Percentiles rank a stretch among this genome's conserved stretches.
phyloP scores from a whole-genome alignment of 73 alveolate genomes.

The Blepharisma japonicum region DNA sequence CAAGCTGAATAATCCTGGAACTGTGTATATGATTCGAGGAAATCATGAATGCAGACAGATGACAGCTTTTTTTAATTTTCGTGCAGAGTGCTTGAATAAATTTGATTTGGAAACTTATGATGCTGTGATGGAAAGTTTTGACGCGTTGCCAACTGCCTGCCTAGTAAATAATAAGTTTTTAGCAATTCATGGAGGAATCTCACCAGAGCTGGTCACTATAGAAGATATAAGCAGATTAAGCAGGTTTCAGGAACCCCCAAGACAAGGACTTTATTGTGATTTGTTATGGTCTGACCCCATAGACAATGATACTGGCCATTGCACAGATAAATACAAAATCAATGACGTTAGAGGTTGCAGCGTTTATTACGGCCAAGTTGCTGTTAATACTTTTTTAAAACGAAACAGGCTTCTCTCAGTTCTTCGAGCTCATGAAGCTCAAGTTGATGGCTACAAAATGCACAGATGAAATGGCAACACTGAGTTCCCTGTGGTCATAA shows the following conservation, averaged over 20 bases:
- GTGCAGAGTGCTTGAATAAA: conserved; percentile 91
- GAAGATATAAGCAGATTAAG: conserved; percentile 76
- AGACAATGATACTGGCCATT: conserved; percentile 76
- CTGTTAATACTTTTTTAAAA: conserved; percentile 81
- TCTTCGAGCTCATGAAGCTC: conserved; percentile 94
- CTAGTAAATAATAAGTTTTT: conserved; percentile 81
- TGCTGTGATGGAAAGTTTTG: conserved; percentile 76
- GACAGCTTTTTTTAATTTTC: conserved; percentile 88
- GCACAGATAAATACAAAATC: conserved; percentile 36
- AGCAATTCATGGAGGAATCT: conserved; percentile 96
- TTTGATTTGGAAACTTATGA: conserved; percentile 81
- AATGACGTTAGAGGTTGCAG: conserved; percentile 57
- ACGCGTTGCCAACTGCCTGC: conserved; percentile 87
- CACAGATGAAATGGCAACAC: conserved; percentile 85
- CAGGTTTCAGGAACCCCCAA: conserved; percentile 91
- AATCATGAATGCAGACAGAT: conserved; percentile 91
- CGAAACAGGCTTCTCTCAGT: conserved; percentile 65
- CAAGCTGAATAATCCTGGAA: conserved; percentile 88
- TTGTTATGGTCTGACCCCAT: conserved; percentile 97
- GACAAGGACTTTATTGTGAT: conserved; percentile 74
- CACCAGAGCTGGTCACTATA: conserved; percentile 90
- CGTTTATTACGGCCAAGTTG: conserved; percentile 93
- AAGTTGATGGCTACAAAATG: conserved; percentile 96
- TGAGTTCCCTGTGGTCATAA: conserved; percentile 90
- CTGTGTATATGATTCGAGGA: conserved; percentile 90